Evolutionary conservation across 169 alveolate genomes (phyloP).

Genomic region (Cystoisospora suis): DNA sequence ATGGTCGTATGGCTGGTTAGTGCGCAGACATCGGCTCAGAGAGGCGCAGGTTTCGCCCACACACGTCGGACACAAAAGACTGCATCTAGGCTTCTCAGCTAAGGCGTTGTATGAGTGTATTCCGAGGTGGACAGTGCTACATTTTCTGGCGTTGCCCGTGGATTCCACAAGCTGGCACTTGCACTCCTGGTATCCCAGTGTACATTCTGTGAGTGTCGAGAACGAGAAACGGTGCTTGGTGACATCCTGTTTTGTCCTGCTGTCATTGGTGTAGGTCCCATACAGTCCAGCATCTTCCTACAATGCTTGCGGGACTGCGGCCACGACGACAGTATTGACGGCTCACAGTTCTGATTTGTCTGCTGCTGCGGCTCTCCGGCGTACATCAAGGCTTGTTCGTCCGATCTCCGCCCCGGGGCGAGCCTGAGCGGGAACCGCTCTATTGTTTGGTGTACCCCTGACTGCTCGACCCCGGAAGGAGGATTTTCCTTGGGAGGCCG

Average conservation of each 20-base stretch:
- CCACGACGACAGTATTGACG: neutral
- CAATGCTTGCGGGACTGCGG: conserved; percentile 23
- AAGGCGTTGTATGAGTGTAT: neutral
- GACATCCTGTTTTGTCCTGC: neutral
- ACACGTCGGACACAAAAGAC: no score
- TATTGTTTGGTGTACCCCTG: neutral
- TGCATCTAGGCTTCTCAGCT: neutral
- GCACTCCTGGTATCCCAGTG: neutral
- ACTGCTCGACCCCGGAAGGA: neutral
- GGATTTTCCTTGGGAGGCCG: neutral
- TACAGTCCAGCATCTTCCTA: neutral
- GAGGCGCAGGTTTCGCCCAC: no score
- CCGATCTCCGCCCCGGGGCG: neutral
- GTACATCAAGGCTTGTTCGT: neutral
- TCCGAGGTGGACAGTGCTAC: neutral
- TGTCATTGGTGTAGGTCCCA: neutral
- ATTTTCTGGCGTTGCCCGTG: neutral
- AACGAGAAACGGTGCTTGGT: neutral
- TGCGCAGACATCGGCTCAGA: no score
- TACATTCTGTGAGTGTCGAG: neutral
- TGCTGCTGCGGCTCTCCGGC: neutral
- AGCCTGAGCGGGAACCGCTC: neutral
- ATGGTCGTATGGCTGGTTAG: no score
- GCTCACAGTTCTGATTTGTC: neutral
- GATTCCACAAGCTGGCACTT: neutral